Evolutionary conservation across 1,139 yeast species (phyloP).

Genomic region (Diutina scorzettiae): DNA sequence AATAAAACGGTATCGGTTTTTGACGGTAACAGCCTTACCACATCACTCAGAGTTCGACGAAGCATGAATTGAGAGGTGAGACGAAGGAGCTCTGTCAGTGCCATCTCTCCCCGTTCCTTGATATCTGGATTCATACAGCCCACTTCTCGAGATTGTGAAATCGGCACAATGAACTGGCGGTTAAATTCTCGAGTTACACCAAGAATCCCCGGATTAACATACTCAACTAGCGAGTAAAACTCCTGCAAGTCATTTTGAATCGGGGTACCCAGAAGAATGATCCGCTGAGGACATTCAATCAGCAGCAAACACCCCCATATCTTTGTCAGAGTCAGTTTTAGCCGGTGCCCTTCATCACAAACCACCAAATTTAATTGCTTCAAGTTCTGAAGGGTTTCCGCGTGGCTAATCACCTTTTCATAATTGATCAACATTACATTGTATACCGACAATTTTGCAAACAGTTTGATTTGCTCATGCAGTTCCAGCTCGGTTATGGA

Average conservation of each 20-base stretch:
- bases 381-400: constrained; percentile 33
- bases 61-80: constrained; percentile 59
- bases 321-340: constrained; percentile 62
- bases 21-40: constrained; percentile 61
- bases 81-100: constrained; percentile 48
- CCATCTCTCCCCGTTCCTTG: constrained; percentile 44
- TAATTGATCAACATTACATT: constrained; percentile 82
- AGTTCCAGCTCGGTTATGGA: constrained; percentile 45
- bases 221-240: constrained; percentile 70
- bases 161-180: constrained; percentile 57
- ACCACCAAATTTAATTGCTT: constrained; percentile 52
- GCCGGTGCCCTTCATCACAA: constrained; percentile 92
- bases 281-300: constrained; percentile 43
- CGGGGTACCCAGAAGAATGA: constrained; percentile 84
- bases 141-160: constrained; percentile 60
- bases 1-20: constrained; percentile 72
- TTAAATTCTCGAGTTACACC: constrained; percentile 59
- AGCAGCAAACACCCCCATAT: constrained; percentile 49
- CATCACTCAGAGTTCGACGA: constrained; percentile 56
- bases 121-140: constrained; percentile 44
- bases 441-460: constrained; percentile 60
- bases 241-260: constrained; percentile 86
- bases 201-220: constrained; percentile 71
- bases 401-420: constrained; percentile 41
- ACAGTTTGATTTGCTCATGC: constrained; percentile 39